phyloP scores from a whole-genome alignment of 345 rosid genomes.

The Pistacia vera region DNA sequence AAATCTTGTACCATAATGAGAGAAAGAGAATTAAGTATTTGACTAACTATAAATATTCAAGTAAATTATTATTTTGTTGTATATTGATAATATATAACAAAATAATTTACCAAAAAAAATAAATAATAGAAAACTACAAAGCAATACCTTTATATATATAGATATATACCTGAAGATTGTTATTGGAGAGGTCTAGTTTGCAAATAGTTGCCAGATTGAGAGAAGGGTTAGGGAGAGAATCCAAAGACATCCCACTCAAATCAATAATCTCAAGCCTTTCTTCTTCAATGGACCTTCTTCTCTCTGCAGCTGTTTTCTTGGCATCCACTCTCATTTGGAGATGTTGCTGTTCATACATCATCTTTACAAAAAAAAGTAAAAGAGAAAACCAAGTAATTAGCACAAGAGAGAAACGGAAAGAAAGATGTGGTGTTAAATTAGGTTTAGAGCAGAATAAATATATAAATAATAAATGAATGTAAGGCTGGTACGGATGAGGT shows the following conservation, averaged over 20 bases:
- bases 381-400: background rate
- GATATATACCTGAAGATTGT: constrained; percentile 69
- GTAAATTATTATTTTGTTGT: no score
- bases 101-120: no score
- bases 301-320: constrained; percentile 12
- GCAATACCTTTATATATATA: no score
- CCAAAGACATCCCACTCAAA: constrained; percentile 68
- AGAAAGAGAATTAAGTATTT: no score
- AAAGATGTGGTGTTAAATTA: background rate
- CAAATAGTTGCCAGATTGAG: constrained; percentile 58
- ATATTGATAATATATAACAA: no score
- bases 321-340: constrained; percentile 15
- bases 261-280: constrained; percentile 54
- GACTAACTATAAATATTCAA: no score
- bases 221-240: constrained; percentile 59
- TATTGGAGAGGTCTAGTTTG: constrained; percentile 80
- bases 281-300: constrained; percentile 15
- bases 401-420: background rate
- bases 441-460: no score
- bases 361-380: background rate
- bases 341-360: constrained; percentile 43
- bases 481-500: constrained; percentile 13
- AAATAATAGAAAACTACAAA: no score
- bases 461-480: background rate
- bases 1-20: no score